Conservation (phyloP, 495 filamentous ascomycete species). For the Penicillium pulvis region DNA sequence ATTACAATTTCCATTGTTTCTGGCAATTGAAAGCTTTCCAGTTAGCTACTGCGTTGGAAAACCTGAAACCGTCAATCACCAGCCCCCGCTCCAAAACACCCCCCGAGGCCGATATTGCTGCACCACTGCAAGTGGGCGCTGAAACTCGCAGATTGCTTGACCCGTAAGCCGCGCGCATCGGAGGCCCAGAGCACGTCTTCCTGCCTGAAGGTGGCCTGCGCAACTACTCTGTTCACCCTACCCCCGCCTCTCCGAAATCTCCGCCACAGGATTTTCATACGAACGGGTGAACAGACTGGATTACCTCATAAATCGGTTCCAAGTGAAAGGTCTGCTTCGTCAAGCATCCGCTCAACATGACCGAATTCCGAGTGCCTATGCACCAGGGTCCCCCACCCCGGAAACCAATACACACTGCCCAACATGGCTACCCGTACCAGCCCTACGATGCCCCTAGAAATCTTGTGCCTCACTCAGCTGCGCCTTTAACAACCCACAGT, state of each 20-base stretch:
- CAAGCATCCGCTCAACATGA: conserved; percentile 41
- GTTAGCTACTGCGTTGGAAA: background rate
- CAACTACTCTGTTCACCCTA: conserved; percentile 6
- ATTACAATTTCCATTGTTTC: conserved; percentile 9
- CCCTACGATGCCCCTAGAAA: conserved; percentile 35
- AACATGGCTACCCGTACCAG: conserved; percentile 36
- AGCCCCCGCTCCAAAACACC: conserved; percentile 7
- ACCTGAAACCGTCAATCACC: conserved; percentile 8
- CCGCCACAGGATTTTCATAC: conserved; percentile 1
- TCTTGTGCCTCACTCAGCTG: conserved; percentile 33
- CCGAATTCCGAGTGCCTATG: conserved; percentile 45
- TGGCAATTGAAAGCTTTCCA: conserved; percentile 16
- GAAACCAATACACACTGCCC: conserved; percentile 35
- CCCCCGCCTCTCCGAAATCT: background rate
- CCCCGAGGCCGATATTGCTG: conserved; percentile 13
- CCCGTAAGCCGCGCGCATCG: conserved; percentile 30
- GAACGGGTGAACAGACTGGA: conserved; percentile 8
- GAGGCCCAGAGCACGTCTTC: conserved; percentile 14
- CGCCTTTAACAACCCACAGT: conserved; percentile 44
- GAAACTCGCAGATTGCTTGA: conserved; percentile 25
- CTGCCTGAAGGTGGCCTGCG: conserved; percentile 8
- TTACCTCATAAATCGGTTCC: background rate
- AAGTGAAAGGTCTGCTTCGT: conserved; percentile 31
- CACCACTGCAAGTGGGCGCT: conserved; percentile 21
- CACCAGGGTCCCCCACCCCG: conserved; percentile 40